Evolutionary conservation across 2,329 filamentous ascomycete genomes (phyloP), one percentile per base, ranked within the genome.

Genomic region (Beauveria brongniartii): DNA sequence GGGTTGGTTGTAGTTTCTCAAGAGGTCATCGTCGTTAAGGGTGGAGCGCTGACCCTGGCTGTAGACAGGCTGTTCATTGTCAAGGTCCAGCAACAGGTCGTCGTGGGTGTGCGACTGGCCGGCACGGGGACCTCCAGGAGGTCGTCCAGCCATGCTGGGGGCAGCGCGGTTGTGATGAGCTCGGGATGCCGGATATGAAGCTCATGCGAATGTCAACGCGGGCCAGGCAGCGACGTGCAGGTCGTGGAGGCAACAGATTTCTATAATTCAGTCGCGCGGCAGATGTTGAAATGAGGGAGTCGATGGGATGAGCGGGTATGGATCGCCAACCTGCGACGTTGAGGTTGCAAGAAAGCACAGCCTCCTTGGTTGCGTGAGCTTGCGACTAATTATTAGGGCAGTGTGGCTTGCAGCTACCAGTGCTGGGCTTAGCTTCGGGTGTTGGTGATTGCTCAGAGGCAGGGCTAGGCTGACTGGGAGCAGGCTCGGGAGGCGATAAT

Each of bases 21-120:
- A 78, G 53, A 96, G 80, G 66, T 92, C 86, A 66, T 95, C 89
- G 72, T 96, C 92, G 72, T 88, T 88, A 63, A 90, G 78, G n/a
- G 88, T 84, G 55, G 92, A 88, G 62, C 86, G 84, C 73, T 92
- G 88, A 64, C 91, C 91, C 66, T 82, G 82, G 72, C 82, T 85
- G 75, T 97, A 96, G 62, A 82, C 72, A 58, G 88, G 86, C 66
- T 87, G 84, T 62, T 87, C 81, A 69, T 88, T 85, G 68, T 90
- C 86, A 65, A 91, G 80, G 73, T 92, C 89, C 71, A 92, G 85
- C 62, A 92, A 80, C 63, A 91, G 82, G 71, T 87, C 82, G 70
- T 84, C 76, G 57, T 41, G 48, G 68, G 72, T 74, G 67, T 71
- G 73, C 64, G 78, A 77, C 67, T 79, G 73, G 68, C 75, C 79